phyloP scores from a whole-genome alignment of 768 basidiomycete genomes.

The Terana coerulea region DNA sequence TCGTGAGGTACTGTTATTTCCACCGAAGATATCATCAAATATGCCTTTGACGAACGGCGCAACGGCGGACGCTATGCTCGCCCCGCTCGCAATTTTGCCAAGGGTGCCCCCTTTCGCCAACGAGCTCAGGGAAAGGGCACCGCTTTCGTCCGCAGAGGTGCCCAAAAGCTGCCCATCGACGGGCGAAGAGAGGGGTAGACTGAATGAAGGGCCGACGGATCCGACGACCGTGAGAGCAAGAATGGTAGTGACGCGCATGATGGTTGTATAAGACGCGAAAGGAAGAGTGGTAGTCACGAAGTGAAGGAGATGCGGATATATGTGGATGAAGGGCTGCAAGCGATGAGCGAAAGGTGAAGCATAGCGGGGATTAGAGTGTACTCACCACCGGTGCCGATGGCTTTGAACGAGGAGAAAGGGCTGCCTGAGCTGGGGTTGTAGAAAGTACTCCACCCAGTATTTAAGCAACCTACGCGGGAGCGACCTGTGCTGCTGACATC shows the following conservation, averaged over 20 bases:
- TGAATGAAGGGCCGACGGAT: neutral
- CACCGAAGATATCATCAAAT: neutral
- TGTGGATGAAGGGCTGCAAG: neutral
- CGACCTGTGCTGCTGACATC: no score
- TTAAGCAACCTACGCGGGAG: no score
- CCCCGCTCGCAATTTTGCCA: neutral
- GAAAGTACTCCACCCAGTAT: no score
- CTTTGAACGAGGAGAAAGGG: no score
- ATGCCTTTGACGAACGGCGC: neutral
- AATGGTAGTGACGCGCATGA: slow-evolving; percentile 3
- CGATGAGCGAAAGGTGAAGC: neutral
- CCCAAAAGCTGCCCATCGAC: neutral
- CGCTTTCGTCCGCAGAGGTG: neutral
- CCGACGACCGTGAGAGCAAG: neutral
- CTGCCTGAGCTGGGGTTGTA: no score
- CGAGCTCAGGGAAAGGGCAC: neutral
- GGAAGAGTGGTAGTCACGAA: neutral
- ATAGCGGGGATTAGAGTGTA: neutral
- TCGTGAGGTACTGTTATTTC: neutral
- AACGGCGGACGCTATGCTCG: neutral
- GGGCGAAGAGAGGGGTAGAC: neutral
- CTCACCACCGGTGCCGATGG: no score
- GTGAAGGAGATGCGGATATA: neutral
- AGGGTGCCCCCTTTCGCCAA: neutral
- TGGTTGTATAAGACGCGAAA: neutral